These are phyloP conservation scores for Boletus semigastroideus DNA, from an alignment of 1,284 basidiomycete genomes.

Conservation along the genomic window DNA sequence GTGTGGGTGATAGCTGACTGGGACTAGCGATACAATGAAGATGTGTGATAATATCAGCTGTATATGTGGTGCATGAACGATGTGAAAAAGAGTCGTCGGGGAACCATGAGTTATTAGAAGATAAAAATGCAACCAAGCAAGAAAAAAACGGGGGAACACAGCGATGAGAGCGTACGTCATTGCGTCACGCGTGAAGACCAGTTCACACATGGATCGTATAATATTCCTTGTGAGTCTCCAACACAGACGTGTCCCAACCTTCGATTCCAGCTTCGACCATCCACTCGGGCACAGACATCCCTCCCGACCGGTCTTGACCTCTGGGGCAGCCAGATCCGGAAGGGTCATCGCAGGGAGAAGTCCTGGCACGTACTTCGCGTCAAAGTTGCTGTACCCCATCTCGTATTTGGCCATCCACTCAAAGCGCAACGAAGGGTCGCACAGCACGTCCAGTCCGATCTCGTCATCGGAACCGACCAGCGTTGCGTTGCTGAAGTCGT, in stretches of 20 bases:
- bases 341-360: neutral
- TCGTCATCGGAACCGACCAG: slow-evolving; percentile 1
- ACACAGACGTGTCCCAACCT: slow-evolving; percentile 15
- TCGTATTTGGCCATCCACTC: slow-evolving; percentile 17
- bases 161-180: no score
- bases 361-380: neutral
- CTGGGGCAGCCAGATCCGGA: neutral
- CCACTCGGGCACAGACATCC: slow-evolving; percentile 29
- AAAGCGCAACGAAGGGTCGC: slow-evolving; percentile 7
- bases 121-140: neutral
- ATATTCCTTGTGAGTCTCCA: neutral
- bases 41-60: neutral
- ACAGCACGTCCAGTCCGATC: neutral
- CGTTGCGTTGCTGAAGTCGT: neutral
- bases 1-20: neutral
- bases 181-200: neutral
- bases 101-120: neutral
- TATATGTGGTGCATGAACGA: neutral
- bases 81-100: neutral
- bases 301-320: neutral
- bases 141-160: neutral
- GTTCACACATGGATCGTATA: neutral
- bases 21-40: slow-evolving; percentile 3
- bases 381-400: slow-evolving; percentile 6
- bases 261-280: slow-evolving; percentile 24